These are phyloP conservation scores for Sonneratia caseolaris DNA, from an alignment of 345 rosid species.

Conservation along the genomic window DNA sequence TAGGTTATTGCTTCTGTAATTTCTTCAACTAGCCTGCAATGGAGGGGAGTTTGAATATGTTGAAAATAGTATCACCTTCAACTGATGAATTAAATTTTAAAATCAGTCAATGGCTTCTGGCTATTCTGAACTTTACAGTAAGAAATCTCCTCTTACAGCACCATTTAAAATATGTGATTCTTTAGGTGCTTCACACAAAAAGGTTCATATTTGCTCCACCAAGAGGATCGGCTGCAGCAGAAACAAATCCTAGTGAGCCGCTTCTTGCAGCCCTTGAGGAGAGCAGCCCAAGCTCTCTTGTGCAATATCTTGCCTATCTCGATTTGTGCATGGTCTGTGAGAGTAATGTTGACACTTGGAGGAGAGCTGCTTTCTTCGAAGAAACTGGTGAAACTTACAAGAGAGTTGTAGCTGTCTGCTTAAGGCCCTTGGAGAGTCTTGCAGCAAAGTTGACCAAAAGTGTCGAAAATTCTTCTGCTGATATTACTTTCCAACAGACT, in stretches of 20 bases:
- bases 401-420: conserved; percentile 60
- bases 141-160: not conserved
- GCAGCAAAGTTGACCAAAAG: conserved; percentile 50
- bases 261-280: conserved; percentile 82
- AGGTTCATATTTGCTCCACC: conserved; percentile 73
- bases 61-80: not conserved
- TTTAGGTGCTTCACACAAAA: conserved; percentile 72
- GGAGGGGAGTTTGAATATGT: not conserved
- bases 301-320: conserved; percentile 78
- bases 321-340: conserved; percentile 94
- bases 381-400: conserved; percentile 88
- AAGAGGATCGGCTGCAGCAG: conserved; percentile 97
- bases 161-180: not conserved
- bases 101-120: not conserved
- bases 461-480: conserved; percentile 43
- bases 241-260: conserved; percentile 90
- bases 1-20: not conserved
- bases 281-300: conserved; percentile 55
- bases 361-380: conserved; percentile 92
- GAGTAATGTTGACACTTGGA: conserved; percentile 85
- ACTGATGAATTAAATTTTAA: not conserved
- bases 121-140: not conserved
- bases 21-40: not conserved
- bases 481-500: conserved; percentile 31
- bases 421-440: conserved; percentile 74